Evolutionary conservation across 352 stramenopile species (phyloP).

Genomic region (Globisporangium iwayamae): DNA sequence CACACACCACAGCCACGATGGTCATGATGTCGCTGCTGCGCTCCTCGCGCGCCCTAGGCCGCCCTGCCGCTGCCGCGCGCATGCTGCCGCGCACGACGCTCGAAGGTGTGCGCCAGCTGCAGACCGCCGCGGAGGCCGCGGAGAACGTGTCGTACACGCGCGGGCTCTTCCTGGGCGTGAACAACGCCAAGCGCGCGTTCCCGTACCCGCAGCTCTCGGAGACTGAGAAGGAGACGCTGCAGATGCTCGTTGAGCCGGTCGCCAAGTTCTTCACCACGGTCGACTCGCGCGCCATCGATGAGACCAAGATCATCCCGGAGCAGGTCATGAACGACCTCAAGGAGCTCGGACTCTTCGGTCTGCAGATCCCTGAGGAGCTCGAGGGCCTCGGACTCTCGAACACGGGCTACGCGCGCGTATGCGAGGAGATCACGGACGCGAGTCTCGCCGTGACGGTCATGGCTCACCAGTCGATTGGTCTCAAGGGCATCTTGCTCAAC

Average conservation of each 20-base stretch:
- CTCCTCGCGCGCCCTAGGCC: slow-evolving; percentile 12
- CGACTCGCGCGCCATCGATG: slow-evolving; percentile 71
- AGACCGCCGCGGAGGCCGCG: slow-evolving; percentile 66
- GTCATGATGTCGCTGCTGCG: slow-evolving; percentile 50
- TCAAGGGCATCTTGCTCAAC: slow-evolving; percentile 87
- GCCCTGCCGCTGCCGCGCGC: slow-evolving; percentile 14
- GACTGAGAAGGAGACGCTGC: slow-evolving; percentile 75
- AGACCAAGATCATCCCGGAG: slow-evolving; percentile 74
- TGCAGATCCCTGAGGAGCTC: slow-evolving; percentile 83
- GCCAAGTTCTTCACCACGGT: slow-evolving; percentile 74
- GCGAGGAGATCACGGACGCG: slow-evolving; percentile 80
- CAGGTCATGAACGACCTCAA: slow-evolving; percentile 75
- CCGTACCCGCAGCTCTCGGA: slow-evolving; percentile 73
- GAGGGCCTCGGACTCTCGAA: slow-evolving; percentile 79
- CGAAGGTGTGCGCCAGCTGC: slow-evolving; percentile 34
- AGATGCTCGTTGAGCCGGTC: slow-evolving; percentile 83
- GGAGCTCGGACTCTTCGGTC: slow-evolving; percentile 80
- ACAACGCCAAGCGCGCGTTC: slow-evolving; percentile 74
- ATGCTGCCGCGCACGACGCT: slow-evolving; percentile 12
- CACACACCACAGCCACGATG: slow-evolving; percentile 18
- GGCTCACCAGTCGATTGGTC: slow-evolving; percentile 85
- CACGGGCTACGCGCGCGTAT: slow-evolving; percentile 81
- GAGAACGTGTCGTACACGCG: slow-evolving; percentile 76
- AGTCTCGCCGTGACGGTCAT: slow-evolving; percentile 82
- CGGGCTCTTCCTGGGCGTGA: slow-evolving; percentile 79